These are phyloP conservation scores for Hansfordia pulvinata DNA, from an alignment of 2,329 filamentous ascomycete genomes.

Conservation along the genomic window DNA sequence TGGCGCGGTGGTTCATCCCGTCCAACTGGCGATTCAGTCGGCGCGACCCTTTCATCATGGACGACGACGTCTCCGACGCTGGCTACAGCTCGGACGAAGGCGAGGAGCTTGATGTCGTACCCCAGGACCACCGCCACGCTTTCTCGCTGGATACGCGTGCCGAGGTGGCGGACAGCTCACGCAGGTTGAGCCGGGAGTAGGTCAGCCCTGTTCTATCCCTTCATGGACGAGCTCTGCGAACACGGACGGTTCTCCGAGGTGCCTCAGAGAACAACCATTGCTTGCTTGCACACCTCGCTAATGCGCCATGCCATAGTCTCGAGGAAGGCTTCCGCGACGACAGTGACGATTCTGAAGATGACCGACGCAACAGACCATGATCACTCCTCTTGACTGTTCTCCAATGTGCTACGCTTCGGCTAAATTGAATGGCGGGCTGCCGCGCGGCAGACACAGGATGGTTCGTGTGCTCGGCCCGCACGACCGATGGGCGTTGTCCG, in stretches of 20 bases:
- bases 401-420: too few relatives aligned
- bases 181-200: slow-evolving; percentile 62
- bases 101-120: slow-evolving; percentile 52
- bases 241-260: too few relatives aligned
- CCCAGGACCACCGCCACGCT: slow-evolving; percentile 29
- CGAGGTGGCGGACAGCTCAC: slow-evolving; percentile 30
- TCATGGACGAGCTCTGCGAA: too few relatives aligned
- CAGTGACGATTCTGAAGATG: slow-evolving; percentile 43
- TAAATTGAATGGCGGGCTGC: too few relatives aligned
- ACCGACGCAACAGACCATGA: slow-evolving; percentile 7
- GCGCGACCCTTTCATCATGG: slow-evolving; percentile 23
- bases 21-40: slow-evolving; percentile 33
- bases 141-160: slow-evolving; percentile 22
- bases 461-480: too few relatives aligned
- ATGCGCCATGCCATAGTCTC: slow-evolving; percentile 24
- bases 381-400: slow-evolving; percentile 1
- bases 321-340: slow-evolving; percentile 66
- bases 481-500: too few relatives aligned
- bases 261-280: neutral
- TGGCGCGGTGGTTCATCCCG: slow-evolving; percentile 26
- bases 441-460: too few relatives aligned
- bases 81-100: slow-evolving; percentile 54
- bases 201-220: too few relatives aligned
- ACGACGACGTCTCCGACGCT: slow-evolving; percentile 27
- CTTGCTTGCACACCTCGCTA: neutral